Conservation (phyloP, 75 land plant species). For the Chamaecyparis obtusa region DNA sequence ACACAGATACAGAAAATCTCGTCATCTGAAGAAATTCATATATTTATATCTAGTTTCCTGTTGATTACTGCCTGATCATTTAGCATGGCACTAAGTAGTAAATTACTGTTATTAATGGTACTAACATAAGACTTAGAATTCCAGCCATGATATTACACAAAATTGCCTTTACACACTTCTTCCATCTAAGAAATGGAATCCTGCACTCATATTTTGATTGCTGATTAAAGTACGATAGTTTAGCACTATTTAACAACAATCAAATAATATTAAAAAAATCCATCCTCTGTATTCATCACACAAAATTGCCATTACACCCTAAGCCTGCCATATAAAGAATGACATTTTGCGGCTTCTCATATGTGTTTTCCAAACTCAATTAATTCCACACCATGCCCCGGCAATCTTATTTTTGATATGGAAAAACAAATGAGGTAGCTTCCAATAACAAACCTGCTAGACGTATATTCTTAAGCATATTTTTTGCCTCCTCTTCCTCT, state of each 20-base stretch:
- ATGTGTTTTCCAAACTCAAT: background rate
- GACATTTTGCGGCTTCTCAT: background rate
- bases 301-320: background rate
- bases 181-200: background rate
- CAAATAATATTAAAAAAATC: background rate
- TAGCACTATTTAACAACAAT: background rate
- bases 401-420: background rate
- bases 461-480: conserved; percentile 71
- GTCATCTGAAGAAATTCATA: background rate
- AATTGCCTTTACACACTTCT: background rate
- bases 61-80: background rate
- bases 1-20: background rate
- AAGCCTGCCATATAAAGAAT: background rate
- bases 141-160: background rate
- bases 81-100: background rate
- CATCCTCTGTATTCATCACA: background rate
- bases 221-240: no score
- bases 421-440: background rate
- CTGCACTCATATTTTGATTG: background rate
- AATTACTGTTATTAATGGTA: background rate
- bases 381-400: background rate
- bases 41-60: background rate
- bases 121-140: background rate
- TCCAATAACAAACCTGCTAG: conserved; percentile 57
- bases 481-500: conserved; percentile 62